phyloP scores from a whole-genome alignment of 176 grass and related monocot species.

The Phoenix roebelenii region DNA sequence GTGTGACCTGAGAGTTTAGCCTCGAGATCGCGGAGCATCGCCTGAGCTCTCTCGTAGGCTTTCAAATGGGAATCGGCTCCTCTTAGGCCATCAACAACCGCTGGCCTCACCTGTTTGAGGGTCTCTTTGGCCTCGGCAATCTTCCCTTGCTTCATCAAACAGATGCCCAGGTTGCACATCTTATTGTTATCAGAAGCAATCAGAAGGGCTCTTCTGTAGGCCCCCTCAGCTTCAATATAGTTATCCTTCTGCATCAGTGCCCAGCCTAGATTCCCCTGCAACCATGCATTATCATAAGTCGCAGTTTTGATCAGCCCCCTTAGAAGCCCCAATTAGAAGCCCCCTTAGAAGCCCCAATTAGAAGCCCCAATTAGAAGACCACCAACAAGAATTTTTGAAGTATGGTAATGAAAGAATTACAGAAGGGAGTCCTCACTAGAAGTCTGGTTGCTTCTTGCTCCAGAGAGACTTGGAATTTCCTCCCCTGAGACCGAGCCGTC shows the following conservation, averaged over 20 bases:
- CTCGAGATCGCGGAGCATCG: slow-evolving; percentile 93
- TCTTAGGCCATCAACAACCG: slow-evolving; percentile 53
- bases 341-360: no score
- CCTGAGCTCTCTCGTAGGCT: slow-evolving; percentile 79
- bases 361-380: no score
- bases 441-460: slow-evolving; percentile 93
- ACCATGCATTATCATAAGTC: not conserved
- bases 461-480: slow-evolving; percentile 94
- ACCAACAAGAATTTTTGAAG: no score
- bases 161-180: slow-evolving; percentile 98
- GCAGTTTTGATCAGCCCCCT: no score
- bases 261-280: slow-evolving; percentile 90
- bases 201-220: slow-evolving; percentile 61
- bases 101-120: slow-evolving; percentile 75
- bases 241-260: slow-evolving; percentile 97
- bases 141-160: slow-evolving; percentile 80
- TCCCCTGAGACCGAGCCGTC: slow-evolving; percentile 78
- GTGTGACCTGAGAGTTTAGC: slow-evolving; percentile 40
- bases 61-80: slow-evolving; percentile 92
- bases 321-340: no score
- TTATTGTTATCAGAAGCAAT: slow-evolving; percentile 94
- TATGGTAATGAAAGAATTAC: not conserved
- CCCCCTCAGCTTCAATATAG: slow-evolving; percentile 81
- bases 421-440: slow-evolving; percentile 42
- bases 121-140: slow-evolving; percentile 88